Evolutionary conservation across 169 alveolate species (phyloP), one percentile per base, ranked within the genome.

Genomic region (Babesia bigemina): DNA sequence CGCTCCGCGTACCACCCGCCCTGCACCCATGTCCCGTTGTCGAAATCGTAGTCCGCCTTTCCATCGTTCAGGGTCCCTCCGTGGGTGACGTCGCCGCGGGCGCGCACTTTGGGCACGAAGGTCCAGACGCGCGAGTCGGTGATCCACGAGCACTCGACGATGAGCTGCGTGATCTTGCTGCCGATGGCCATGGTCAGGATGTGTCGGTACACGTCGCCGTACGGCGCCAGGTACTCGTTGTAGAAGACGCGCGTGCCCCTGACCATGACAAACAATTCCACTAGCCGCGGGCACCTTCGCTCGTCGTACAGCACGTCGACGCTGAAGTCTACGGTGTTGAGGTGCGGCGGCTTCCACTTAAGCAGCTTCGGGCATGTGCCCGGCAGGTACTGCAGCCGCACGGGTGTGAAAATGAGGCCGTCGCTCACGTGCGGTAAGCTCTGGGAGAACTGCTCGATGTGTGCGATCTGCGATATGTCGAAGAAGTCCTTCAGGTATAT

Each of bases 281-380:
- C 88, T 33, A 78, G 58, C 45, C 87, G 53, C 3, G 94, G 94
- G 9, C 71, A 29, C 71, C 84, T 77, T 19, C 61, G 47, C 22
- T 76, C 66, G 56, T 89, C 92, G 70, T 85, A 89, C 29, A 89
- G 33, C n/a, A 88, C 89, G 49, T 90, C 94, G 0, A 91, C 84
- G 12, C 93, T 79, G 71, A 96, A 96, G 66, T 96, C 97, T 2
- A 96, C 88, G 3, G 99, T 93, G 59, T 97, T 97, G 63, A 96
- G 87, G 49, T 95, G 94, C 29, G 97, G 94, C 1, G 99, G 99
- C 72, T 97, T 97, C 99, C 99, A 97, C 85, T 97, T 97, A 33
- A 97, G 84, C 19, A 97, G 91, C 55, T 94, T 87, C 24, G 84
- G 83, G 71, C 97, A 95, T n/a, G 99, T 96, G 26, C 99, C 99